Conservation (phyloP, 202 grass and related monocot species). For the Panicum virgatum region DNA sequence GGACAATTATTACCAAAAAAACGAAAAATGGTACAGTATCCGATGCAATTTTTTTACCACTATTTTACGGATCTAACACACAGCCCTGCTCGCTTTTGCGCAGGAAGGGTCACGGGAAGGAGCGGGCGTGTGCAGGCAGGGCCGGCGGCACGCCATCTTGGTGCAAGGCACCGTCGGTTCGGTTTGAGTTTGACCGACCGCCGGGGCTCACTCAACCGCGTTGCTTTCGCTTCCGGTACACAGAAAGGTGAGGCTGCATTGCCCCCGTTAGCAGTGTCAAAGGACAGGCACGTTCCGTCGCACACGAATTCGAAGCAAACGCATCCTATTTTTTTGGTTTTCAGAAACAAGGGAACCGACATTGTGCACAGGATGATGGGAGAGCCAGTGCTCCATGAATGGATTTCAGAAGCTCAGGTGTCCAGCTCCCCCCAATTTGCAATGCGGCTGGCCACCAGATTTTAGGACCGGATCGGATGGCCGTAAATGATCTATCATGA, state of each 20-base stretch:
- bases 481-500: background rate
- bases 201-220: background rate
- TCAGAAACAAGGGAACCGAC: background rate
- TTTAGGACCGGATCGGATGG: background rate
- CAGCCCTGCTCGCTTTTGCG: background rate
- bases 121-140: background rate
- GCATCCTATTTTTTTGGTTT: background rate
- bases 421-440: background rate
- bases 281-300: background rate
- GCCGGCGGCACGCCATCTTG: background rate
- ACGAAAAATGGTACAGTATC: too few species aligned
- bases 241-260: constrained; percentile 19
- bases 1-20: too few species aligned
- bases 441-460: background rate
- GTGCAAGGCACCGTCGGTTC: too few species aligned
- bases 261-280: background rate
- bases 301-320: background rate
- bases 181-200: too few species aligned
- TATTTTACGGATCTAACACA: too few species aligned
- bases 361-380: background rate
- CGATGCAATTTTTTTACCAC: too few species aligned
- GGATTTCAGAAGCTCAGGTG: too few species aligned
- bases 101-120: constrained; percentile 14
- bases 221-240: background rate
- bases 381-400: background rate